Evolutionary conservation across 768 basidiomycete species (phyloP), one percentile per base, ranked within the genome.

Genomic region (Pisolithus albus): DNA sequence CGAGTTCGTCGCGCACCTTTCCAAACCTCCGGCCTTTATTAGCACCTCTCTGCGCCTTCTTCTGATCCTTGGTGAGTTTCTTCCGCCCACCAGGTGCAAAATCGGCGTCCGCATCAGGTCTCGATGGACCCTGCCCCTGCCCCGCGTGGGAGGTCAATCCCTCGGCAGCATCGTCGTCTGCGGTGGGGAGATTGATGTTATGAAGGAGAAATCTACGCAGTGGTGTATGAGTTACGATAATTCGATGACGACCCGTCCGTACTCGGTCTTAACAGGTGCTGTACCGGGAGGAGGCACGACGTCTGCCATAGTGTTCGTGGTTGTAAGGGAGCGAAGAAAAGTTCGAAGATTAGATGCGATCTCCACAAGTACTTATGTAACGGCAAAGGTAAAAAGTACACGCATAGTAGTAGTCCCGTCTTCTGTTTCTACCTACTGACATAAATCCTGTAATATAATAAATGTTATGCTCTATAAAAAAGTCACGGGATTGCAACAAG

Each of bases 21-120:
- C 77, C 82, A 66, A 92, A 93, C 13, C 82, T 76, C 39, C 94
- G 69, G 11, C 81, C 84, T 64, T 92, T 94, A 67, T 95, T 96
- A 53, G 84, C 82, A 2, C 93, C 93, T 30, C 80, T 73, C 53
- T 81, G 77, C 10, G 83, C 80, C 66, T 88, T 88, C 65, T 80
- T 85, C 63, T 84, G 78, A 56, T 83, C 81, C 61, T 81, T 83
- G 10, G 75, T 77, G 50, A 75, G 62, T 57, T 72, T 76, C 56
- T 74, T 75, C 40, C 63, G 56, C 2, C 65, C 59, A 21, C 67
- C 64, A 44, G 53, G 57, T 40, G 55, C 57, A 0, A 46, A 9
- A 23, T 61, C 59, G 7, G 64, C 64, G 51, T 74, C 70, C 23
- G 70, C 61, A 9, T 68, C 70, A 32, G 62, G 64, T 36, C 66